phyloP scores from a whole-genome alignment of 2,329 filamentous ascomycete species.

The Talaromyces islandicus region DNA sequence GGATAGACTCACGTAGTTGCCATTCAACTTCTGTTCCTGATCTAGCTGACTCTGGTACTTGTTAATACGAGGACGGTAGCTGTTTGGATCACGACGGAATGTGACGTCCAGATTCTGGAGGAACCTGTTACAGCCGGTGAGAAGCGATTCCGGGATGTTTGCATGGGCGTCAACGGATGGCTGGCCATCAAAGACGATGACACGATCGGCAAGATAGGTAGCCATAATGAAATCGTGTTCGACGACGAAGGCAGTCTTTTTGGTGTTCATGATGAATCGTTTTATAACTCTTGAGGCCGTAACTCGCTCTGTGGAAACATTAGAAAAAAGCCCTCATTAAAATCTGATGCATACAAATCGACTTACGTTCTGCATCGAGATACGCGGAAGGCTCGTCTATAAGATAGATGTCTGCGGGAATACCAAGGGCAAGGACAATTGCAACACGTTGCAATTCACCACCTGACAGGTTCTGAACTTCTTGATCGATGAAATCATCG shows the following conservation, averaged over 20 bases:
- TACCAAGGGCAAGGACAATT: conserved; percentile 91
- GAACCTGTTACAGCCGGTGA: conserved; percentile 95
- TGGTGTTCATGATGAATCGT: conserved; percentile 99
- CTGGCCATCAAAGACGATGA: conserved; percentile 96
- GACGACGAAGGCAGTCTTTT: conserved; percentile 98
- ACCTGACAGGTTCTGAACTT: conserved; percentile 97
- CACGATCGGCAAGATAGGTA: conserved; percentile 76
- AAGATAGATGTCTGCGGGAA: conserved; percentile 95
- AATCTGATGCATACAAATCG: not conserved
- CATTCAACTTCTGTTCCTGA: conserved; percentile 89
- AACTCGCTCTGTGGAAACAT: conserved; percentile 62
- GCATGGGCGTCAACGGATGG: conserved; percentile 84
- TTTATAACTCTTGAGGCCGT: conserved; percentile 97
- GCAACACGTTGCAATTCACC: conserved; percentile 99
- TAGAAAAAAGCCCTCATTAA: not conserved
- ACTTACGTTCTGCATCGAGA: conserved; percentile 77
- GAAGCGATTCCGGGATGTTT: conserved; percentile 81
- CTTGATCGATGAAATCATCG: conserved; percentile 98
- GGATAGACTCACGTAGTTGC: conserved; percentile 71
- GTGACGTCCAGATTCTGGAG: conserved; percentile 95
- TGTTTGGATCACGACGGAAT: conserved; percentile 95
- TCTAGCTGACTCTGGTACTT: conserved; percentile 93
- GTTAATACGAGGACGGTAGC: conserved; percentile 96
- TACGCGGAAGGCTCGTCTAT: conserved; percentile 98
- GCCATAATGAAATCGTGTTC: conserved; percentile 99